Conservation (phyloP, 2,329 filamentous ascomycete genomes). For the Mycosphaerella arachidis region DNA sequence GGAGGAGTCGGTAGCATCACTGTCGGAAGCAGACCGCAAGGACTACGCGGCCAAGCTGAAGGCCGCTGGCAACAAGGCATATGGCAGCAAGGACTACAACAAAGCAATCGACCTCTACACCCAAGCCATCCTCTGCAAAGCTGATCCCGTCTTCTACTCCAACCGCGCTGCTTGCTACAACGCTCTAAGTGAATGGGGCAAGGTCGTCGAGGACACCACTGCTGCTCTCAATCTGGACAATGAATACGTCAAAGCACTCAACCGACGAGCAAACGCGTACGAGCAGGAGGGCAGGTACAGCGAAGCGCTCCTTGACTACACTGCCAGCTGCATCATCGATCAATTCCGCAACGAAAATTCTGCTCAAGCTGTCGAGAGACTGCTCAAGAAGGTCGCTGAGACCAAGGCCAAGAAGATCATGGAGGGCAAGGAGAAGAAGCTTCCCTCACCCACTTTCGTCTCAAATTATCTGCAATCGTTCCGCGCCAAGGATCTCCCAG, state of each 20-base stretch:
- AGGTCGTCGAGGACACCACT: slow-evolving; percentile 94
- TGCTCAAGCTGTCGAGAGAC: slow-evolving; percentile 81
- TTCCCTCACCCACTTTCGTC: slow-evolving; percentile 94
- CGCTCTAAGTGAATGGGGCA: slow-evolving; percentile 85
- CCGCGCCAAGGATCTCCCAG: slow-evolving; percentile 73
- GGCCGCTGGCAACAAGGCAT: slow-evolving; percentile 92
- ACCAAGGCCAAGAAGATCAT: slow-evolving; percentile 89
- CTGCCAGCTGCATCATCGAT: slow-evolving; percentile 97
- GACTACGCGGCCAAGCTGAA: slow-evolving; percentile 88
- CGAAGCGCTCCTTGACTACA: slow-evolving; percentile 94
- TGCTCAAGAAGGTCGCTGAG: slow-evolving; percentile 96
- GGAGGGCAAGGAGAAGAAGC: slow-evolving; percentile 71
- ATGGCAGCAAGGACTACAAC: slow-evolving; percentile 89
- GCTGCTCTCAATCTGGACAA: slow-evolving; percentile 89
- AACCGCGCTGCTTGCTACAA: slow-evolving; percentile 98
- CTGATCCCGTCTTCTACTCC: slow-evolving; percentile 97
- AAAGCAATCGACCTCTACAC: slow-evolving; percentile 91
- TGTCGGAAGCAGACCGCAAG: slow-evolving; percentile 65
- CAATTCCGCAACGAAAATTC: slow-evolving; percentile 89
- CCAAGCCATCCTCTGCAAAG: slow-evolving; percentile 93
- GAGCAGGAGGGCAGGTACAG: slow-evolving; percentile 88
- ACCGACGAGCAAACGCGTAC: slow-evolving; percentile 93
- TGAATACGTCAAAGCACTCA: slow-evolving; percentile 96
- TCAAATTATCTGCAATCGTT: slow-evolving; percentile 99
- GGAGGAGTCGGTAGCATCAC: slow-evolving; percentile 40